Percentiles rank a stretch among this genome's conserved stretches.
These are phyloP conservation scores for Vaccinium corymbosum DNA, from an alignment of 148 eudicot species.

Conservation along the genomic window DNA sequence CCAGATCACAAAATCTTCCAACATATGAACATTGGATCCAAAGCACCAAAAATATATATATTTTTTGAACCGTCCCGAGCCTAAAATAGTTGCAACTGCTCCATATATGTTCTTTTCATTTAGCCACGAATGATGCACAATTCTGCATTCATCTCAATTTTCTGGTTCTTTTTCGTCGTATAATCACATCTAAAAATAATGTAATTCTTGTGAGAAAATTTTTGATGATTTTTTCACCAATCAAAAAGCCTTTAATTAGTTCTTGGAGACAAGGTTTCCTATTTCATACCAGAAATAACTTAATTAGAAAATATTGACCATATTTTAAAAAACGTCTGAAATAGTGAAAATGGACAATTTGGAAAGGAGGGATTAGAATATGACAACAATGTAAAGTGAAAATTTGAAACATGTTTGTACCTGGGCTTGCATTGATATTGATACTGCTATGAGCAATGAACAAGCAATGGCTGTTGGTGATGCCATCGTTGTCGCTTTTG, in stretches of 20 bases:
- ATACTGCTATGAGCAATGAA: slow-evolving; percentile 40
- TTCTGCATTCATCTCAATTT: background rate
- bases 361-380: background rate
- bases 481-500: slow-evolving; percentile 25
- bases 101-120: background rate
- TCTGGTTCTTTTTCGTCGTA: background rate
- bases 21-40: background rate
- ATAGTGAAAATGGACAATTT: background rate
- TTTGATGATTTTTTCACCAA: background rate
- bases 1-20: background rate
- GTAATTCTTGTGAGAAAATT: background rate
- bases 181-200: no score
- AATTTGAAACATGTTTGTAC: slow-evolving; percentile 10
- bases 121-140: background rate
- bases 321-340: background rate
- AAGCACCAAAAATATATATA: background rate
- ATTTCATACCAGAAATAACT: no score
- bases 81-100: background rate
- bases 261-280: background rate
- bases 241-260: background rate
- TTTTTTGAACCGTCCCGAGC: background rate
- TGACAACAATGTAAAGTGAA: background rate
- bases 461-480: slow-evolving; percentile 35
- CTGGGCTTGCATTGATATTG: slow-evolving; percentile 37
- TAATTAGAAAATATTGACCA: background rate